A percentile compares a stretch with the other conserved stretches of the same genome.
These are phyloP conservation scores for Actinomortierella wolfii DNA, from an alignment of 371 early-diverging fungal genomes.

Conservation along the genomic window DNA sequence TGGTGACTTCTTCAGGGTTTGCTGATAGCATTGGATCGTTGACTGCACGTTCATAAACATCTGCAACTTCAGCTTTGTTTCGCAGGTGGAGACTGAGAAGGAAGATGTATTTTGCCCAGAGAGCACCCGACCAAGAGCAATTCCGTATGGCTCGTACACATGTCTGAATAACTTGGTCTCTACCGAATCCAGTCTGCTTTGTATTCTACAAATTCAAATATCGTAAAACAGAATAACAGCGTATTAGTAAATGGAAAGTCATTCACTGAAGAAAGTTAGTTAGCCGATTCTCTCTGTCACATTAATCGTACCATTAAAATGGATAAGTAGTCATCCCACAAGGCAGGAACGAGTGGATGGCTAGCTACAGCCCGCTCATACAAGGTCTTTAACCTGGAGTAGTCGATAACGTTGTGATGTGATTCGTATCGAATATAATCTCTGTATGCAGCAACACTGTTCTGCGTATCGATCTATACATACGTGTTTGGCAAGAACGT, in stretches of 20 bases:
- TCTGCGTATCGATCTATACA: conserved; percentile 12
- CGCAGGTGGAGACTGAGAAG: no score
- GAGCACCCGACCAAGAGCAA: conserved; percentile 41
- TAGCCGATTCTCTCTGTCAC: not conserved
- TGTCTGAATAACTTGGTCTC: no score
- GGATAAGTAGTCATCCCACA: conserved; percentile 36
- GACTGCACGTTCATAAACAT: conserved; percentile 14
- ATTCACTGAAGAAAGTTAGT: no score
- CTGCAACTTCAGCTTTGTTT: not conserved
- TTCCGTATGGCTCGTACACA: conserved; percentile 20
- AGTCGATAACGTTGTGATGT: conserved; percentile 3
- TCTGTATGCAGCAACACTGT: conserved; percentile 16
- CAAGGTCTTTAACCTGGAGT: conserved; percentile 22
- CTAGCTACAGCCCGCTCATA: conserved; percentile 26
- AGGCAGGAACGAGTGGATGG: conserved; percentile 26
- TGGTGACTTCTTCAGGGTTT: conserved; percentile 24
- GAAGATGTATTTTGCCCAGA: conserved; percentile 20
- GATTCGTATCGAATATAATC: conserved; percentile 18
- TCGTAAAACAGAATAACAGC: no score
- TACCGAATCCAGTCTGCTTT: no score
- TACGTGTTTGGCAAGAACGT: no score
- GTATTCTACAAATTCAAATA: no score
- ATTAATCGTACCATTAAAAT: conserved; percentile 18
- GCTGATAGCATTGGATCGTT: conserved; percentile 9
- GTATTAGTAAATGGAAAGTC: no score